Percentiles rank a stretch among this genome's conserved stretches.
Evolutionary conservation across 2,329 filamentous ascomycete genomes (phyloP).

Genomic region (Calonectria fujianensis): DNA sequence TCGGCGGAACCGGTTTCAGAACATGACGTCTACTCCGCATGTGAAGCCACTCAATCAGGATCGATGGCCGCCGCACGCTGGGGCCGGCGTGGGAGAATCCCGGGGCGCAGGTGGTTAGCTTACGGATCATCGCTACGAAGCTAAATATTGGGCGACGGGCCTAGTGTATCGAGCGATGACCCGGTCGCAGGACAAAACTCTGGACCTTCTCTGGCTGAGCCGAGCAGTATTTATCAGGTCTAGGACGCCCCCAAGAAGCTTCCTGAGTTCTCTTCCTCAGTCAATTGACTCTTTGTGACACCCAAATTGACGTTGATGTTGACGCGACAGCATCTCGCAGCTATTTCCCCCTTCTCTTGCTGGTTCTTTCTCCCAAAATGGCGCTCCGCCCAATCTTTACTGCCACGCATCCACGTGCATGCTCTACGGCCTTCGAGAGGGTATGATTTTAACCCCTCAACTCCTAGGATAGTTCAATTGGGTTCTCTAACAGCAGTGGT

Average conservation of each 20-base stretch:
- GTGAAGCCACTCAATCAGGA: conserved; percentile 52
- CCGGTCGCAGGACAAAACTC: conserved; percentile 51
- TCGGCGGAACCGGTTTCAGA: conserved; percentile 49
- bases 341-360: conserved; percentile 55
- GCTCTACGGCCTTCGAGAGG: conserved; percentile 97
- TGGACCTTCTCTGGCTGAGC: conserved; percentile 33
- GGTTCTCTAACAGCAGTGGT: not conserved
- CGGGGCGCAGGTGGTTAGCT: conserved; percentile 42
- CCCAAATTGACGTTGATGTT: conserved; percentile 49
- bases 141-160: conserved; percentile 43
- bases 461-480: not conserved
- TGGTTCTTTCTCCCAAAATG: conserved; percentile 71
- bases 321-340: conserved; percentile 51
- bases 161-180: conserved; percentile 50
- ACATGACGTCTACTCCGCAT: conserved; percentile 55
- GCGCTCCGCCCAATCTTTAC: conserved; percentile 86
- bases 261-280: conserved; percentile 36
- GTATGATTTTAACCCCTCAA: conserved; percentile 69
- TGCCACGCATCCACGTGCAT: conserved; percentile 94
- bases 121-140: conserved; percentile 55
- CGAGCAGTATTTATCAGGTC: conserved; percentile 47
- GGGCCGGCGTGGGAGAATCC: conserved; percentile 51
- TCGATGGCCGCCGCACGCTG: conserved; percentile 48
- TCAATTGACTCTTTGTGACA: conserved; percentile 41
- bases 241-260: conserved; percentile 39